A percentile compares a stretch with the other conserved stretches of the same genome.
Conservation (phyloP, 2,329 filamentous ascomycete genomes). For the Neofusicoccum laricinum region DNA sequence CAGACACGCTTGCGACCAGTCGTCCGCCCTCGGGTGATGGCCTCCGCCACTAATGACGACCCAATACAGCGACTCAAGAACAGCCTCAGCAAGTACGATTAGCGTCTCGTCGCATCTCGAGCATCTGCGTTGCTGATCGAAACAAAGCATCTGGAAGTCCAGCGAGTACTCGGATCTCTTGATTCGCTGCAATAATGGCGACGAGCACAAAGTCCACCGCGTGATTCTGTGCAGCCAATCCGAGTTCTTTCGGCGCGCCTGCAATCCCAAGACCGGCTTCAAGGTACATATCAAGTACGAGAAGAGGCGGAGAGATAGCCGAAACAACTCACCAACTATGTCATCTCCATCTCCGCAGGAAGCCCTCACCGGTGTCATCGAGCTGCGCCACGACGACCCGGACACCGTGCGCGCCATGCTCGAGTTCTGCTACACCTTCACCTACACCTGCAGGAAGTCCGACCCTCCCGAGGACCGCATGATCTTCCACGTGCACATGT, state of each 20-base stretch:
- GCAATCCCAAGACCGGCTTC: slow-evolving; percentile 5
- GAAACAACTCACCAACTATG: not conserved
- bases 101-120: not conserved
- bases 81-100: slow-evolving; percentile 7
- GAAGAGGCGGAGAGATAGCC: not conserved
- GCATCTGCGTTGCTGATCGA: not conserved
- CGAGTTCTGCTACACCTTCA: slow-evolving; percentile 12
- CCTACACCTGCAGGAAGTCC: not conserved
- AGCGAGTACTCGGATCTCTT: slow-evolving; percentile 14
- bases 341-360: slow-evolving; percentile 2
- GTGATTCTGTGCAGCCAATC: slow-evolving; percentile 8
- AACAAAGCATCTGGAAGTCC: not conserved
- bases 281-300: slow-evolving; percentile 10
- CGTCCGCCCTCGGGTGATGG: slow-evolving; percentile 12
- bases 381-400: slow-evolving; percentile 7
- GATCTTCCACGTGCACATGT: slow-evolving; percentile 15
- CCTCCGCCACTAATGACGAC: slow-evolving; percentile 1
- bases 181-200: slow-evolving; percentile 11
- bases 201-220: slow-evolving; percentile 10
- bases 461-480: not conserved
- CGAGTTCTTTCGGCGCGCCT: slow-evolving; percentile 8
- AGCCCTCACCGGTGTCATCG: slow-evolving; percentile 7
- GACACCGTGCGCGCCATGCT: slow-evolving; percentile 8
- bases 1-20: not conserved
- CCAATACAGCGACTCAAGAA: slow-evolving; percentile 10